Evolutionary conservation across 139 green algal genomes (phyloP), one percentile per base, ranked within the genome.

Genomic region (Trebouxia sp.): DNA sequence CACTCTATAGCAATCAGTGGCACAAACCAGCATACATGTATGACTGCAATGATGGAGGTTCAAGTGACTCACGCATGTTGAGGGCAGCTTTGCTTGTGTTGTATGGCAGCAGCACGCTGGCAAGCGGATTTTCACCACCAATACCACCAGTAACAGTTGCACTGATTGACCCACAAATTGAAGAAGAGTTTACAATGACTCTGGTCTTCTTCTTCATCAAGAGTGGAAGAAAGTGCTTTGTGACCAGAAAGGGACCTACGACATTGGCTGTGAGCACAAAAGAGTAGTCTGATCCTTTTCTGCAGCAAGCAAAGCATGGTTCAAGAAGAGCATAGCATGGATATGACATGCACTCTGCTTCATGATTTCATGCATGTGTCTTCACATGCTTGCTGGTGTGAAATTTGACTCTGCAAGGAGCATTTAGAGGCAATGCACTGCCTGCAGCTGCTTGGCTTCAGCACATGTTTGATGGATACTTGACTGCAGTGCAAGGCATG

Each of bases 151-250:
- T 39, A 22, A 38, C 39, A 15, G 42, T 38, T 17, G 67, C 67
- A 56, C 24, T 56, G 41, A 51, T 56, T 8, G 67, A 77, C 10
- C 67, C 67, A 14, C 41, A 53, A 22, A 51, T 56, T 38, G 67
- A 77, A 0, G 41, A 51, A 26, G 42, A 53, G 12, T 77, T 77
- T 1, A 77, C 67, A 24, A 77, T 53, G 9, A 53, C 42, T n/a
- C 72, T 53, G 45, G 43, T 79, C 72, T 79, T 42, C 30, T 79
- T 79, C 47, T 79, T 79, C 30, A 32, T 41, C 10, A 79, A 42
- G 35, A 62, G 22, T 26, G 72, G 72, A 28, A 79, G 47, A 5
- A 79, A 62, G 32, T 53, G n/a, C 22, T 45, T 62, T 28, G 42
- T 62, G 28, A 79, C 72, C 28, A 79, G 30, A n/a, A 79, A 79